Evolutionary conservation across 768 basidiomycete genomes (phyloP), one percentile per base, ranked within the genome.

Genomic region (Leccinum obscurum): DNA sequence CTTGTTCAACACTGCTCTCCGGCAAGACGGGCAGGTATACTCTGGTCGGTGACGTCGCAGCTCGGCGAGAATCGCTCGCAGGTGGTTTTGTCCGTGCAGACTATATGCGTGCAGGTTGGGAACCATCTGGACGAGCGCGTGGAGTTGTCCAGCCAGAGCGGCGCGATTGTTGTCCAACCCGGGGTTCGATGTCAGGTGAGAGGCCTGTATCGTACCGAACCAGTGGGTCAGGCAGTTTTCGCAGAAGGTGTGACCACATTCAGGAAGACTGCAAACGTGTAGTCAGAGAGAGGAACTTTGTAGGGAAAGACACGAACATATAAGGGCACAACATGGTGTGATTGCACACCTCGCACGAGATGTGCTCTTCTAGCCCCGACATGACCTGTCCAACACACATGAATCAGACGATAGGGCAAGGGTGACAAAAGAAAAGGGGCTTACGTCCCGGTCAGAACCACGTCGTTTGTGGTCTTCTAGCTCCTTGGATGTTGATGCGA

Each of bases 21-120:
- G 79, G 65, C 89, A 92, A 5, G 82, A 83, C 3, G 89, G 89
- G 57, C 89, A 92, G 2, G 84, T 84, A 64, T 87, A 90, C 32
- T 79, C 68, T 0, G 86, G 87, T 37, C 77, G 62, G 63, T 70
- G 61, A 63, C 50, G 76, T 68, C 62, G 65, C 66, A 66, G 15
- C 59, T 66, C 55, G 37, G 58, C 51, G 41, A 71, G 64, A 20
- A 73, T 7, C 1, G 65, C 62, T 14, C 56, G 63, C 2, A 71
- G 20, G 48, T 70, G 66, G 14, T 54, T 52, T 51, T 59, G 68
- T 3, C 68, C 57, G 6, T 64, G 66, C 4, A 39, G 54, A 35
- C 56, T 55, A 17, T 68, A 65, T 3, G 60, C 56, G 11, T 72
- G 59, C 8, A 72, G 5, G 41, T 65, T 70, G 35, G 69, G 66